Evolutionary conservation across 2,329 filamentous ascomycete genomes (phyloP), one percentile per base, ranked within the genome.

Genomic region (Botrytis deweyae): DNA sequence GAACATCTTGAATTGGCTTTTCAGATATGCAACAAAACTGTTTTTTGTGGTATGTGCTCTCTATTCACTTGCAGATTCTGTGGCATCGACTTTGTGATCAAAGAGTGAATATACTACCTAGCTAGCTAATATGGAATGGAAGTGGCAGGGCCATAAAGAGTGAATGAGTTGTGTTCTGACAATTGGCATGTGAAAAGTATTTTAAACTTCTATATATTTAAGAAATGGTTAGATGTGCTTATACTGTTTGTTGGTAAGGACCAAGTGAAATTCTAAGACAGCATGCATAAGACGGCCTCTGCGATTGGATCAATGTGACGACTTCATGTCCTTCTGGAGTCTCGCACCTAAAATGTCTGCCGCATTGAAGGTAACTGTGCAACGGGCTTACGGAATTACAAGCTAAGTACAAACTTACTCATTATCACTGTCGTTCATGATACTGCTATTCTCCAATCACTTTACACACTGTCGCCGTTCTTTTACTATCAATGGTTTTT

Each of bases 201-300:
- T 18, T 58, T 7, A 3, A 29, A 4, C 7, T 58, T 16, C 52
- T 29, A 18, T n/a, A 18, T 18, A 2, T 58, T 33, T 58, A 58
- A 29, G n/a, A 58, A 7, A 18, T 14, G 7, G 3, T 7, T 58
- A 29, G 52, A 18, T n/a, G 49, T 55, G 25, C 49, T n/a, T 52
- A 25, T 25, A n/a, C 10, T 0, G 9, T 42, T 52, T 52, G 22
- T n/a, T 25, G 22, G 10, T 25, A 38, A 22, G 9, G 18, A 38
- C 4, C 14, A 22, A n/a, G 2, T 4, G 7, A 62, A 7, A 14
- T 6, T 5, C 5, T 12, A 52, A 55, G n/a, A 12, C 49, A 36
- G 3, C 4, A n/a, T 4, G 22, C 16, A 0, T 6, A 29, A 18
- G 52, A 2, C n/a, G 3, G n/a, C 1, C 1, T 18, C 61, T 42